Percentiles rank a stretch among this genome's conserved stretches.
phyloP scores from a whole-genome alignment of 805 yeast species.

The Dipodascus albidus region DNA sequence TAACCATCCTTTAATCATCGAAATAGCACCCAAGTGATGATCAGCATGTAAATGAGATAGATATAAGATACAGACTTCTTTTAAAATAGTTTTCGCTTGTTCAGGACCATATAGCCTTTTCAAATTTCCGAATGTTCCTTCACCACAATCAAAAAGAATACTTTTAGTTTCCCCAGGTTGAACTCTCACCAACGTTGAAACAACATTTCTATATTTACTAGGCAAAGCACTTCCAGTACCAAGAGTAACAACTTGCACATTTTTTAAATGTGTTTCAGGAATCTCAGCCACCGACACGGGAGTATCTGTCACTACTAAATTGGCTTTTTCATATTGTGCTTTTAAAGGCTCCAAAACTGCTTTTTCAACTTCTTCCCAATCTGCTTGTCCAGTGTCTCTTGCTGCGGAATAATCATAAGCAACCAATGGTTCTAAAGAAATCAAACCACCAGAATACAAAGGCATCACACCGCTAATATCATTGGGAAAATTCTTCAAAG shows the following conservation, averaged over 20 bases:
- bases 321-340: not conserved
- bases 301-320: not conserved
- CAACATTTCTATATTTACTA: slow-evolving; percentile 71
- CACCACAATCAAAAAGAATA: slow-evolving; percentile 86
- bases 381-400: not conserved
- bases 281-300: not conserved
- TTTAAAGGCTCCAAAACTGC: not conserved
- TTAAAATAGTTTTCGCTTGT: slow-evolving; percentile 33
- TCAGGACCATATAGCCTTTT: slow-evolving; percentile 46
- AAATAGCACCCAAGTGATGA: slow-evolving; percentile 79
- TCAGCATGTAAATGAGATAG: slow-evolving; percentile 94
- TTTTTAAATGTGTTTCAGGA: slow-evolving; percentile 4
- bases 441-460: slow-evolving; percentile 3
- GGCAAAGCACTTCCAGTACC: slow-evolving; percentile 96
- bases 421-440: slow-evolving; percentile 4
- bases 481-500: slow-evolving; percentile 10
- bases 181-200: slow-evolving; percentile 63
- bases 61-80: slow-evolving; percentile 54
- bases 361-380: slow-evolving; percentile 4
- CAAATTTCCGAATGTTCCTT: slow-evolving; percentile 71
- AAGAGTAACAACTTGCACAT: slow-evolving; percentile 51
- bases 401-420: not conserved
- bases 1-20: slow-evolving; percentile 59
- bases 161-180: slow-evolving; percentile 32
- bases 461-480: slow-evolving; percentile 2